A percentile compares a stretch with the other conserved stretches of the same genome.
These are phyloP conservation scores for Gnomoniopsis smithogilvyi DNA, from an alignment of 2,329 filamentous ascomycete species.

Conservation along the genomic window DNA sequence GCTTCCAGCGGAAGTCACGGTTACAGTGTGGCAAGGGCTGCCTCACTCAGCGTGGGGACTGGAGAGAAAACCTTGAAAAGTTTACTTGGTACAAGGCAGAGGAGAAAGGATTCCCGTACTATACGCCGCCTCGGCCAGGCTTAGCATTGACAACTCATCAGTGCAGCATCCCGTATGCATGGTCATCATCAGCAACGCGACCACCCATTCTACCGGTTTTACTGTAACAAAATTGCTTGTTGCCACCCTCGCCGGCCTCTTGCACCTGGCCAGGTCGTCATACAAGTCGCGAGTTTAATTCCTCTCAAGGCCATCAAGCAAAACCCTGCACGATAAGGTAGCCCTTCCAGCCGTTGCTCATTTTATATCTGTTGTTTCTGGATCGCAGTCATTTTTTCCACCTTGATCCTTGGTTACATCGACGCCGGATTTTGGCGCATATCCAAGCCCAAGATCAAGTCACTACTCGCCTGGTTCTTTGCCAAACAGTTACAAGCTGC, in stretches of 20 bases:
- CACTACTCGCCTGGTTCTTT: background rate
- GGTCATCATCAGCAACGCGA: conserved; percentile 4
- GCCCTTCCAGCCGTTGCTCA: background rate
- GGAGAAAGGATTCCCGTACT: background rate
- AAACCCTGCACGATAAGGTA: background rate
- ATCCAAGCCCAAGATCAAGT: background rate
- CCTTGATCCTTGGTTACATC: background rate
- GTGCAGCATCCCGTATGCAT: conserved; percentile 10
- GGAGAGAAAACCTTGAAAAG: background rate
- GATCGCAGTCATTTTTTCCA: background rate
- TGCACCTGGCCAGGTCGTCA: background rate
- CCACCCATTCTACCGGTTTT: background rate
- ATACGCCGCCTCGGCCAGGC: background rate
- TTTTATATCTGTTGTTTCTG: background rate
- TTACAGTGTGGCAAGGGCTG: conserved; percentile 1
- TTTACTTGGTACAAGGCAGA: background rate
- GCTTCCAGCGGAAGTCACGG: background rate
- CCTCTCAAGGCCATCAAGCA: background rate
- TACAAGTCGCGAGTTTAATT: background rate
- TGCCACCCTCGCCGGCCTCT: background rate
- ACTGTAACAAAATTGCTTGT: background rate
- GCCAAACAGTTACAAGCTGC: background rate
- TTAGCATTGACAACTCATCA: conserved; percentile 4
- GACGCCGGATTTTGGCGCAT: background rate
- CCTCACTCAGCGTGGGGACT: conserved; percentile 4